phyloP scores from a whole-genome alignment of 2,329 filamentous ascomycete genomes.

The Ceratocystis colombiana region DNA sequence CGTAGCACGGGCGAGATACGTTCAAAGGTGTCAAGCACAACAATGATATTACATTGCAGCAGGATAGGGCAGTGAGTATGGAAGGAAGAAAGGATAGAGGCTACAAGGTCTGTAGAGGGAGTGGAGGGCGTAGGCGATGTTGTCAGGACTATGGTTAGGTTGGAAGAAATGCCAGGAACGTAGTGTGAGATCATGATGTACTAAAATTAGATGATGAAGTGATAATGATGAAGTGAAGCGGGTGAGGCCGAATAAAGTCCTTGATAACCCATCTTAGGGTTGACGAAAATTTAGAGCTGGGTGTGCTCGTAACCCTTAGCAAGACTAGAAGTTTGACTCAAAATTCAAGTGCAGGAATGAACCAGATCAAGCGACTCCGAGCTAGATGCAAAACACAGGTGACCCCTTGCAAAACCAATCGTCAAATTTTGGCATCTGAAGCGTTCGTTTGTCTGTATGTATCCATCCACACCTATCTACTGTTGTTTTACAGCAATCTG shows the following conservation, averaged over 20 bases:
- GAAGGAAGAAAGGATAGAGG: slow-evolving; percentile 40
- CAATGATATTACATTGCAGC: slow-evolving; percentile 38
- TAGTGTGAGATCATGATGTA: too few relatives aligned
- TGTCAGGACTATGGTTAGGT: slow-evolving; percentile 38
- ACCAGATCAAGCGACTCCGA: too few relatives aligned
- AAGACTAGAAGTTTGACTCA: not conserved
- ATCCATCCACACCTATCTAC: not conserved
- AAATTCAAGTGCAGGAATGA: not conserved
- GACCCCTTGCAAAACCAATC: too few relatives aligned
- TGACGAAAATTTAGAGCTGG: not conserved
- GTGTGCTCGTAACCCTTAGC: not conserved
- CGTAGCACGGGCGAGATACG: slow-evolving; percentile 37
- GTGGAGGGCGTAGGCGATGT: slow-evolving; percentile 47
- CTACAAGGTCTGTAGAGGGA: slow-evolving; percentile 44
- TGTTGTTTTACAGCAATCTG: not conserved
- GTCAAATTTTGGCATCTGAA: too few relatives aligned
- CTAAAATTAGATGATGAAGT: too few relatives aligned
- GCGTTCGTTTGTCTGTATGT: too few relatives aligned
- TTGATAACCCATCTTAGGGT: not conserved
- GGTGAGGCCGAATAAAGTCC: not conserved
- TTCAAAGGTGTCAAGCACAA: slow-evolving; percentile 46
- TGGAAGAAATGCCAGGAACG: not conserved
- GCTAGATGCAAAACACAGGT: too few relatives aligned
- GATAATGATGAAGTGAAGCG: not conserved
- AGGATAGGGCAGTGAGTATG: slow-evolving; percentile 36